These are phyloP conservation scores for Phytophthora foliorum DNA, from an alignment of 352 stramenopile genomes.

Conservation along the genomic window DNA sequence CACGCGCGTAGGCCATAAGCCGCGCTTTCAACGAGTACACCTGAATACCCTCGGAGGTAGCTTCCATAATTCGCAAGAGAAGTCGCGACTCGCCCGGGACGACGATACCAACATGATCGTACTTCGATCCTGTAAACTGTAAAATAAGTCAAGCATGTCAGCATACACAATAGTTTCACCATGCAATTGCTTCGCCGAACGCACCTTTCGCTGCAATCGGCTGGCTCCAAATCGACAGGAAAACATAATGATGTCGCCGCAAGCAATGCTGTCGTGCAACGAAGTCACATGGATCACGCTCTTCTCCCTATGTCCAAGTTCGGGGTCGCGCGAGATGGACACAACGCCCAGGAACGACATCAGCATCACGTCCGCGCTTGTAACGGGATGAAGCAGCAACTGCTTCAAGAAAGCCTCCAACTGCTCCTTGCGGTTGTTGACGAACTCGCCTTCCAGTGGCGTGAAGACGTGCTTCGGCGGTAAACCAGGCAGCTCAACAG, in stretches of 20 bases:
- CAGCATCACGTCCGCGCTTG: slow-evolving; percentile 70
- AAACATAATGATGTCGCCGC: slow-evolving; percentile 86
- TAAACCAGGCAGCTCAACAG: slow-evolving; percentile 48
- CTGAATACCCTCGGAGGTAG: slow-evolving; percentile 82
- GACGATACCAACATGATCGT: slow-evolving; percentile 87
- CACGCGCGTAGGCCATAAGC: slow-evolving; percentile 80
- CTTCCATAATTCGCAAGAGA: slow-evolving; percentile 82
- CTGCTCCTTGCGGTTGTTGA: slow-evolving; percentile 66
- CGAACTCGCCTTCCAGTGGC: slow-evolving; percentile 68
- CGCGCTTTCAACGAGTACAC: slow-evolving; percentile 82
- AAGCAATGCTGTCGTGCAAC: slow-evolving; percentile 73
- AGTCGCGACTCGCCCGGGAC: slow-evolving; percentile 68
- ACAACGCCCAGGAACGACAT: slow-evolving; percentile 85
- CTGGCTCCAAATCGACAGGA: slow-evolving; percentile 83
- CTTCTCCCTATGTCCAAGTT: slow-evolving; percentile 68
- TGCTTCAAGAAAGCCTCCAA: slow-evolving; percentile 76
- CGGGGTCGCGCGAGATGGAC: slow-evolving; percentile 68
- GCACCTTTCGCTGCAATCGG: slow-evolving; percentile 81
- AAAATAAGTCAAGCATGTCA: not conserved
- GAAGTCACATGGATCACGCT: slow-evolving; percentile 81
- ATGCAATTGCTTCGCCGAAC: not conserved
- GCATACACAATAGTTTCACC: not conserved
- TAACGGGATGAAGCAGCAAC: slow-evolving; percentile 54
- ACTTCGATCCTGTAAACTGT: slow-evolving; percentile 81
- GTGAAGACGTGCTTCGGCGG: slow-evolving; percentile 79